phyloP scores from a whole-genome alignment of 106 monocot genomes.

The Agapanthus africanus region DNA sequence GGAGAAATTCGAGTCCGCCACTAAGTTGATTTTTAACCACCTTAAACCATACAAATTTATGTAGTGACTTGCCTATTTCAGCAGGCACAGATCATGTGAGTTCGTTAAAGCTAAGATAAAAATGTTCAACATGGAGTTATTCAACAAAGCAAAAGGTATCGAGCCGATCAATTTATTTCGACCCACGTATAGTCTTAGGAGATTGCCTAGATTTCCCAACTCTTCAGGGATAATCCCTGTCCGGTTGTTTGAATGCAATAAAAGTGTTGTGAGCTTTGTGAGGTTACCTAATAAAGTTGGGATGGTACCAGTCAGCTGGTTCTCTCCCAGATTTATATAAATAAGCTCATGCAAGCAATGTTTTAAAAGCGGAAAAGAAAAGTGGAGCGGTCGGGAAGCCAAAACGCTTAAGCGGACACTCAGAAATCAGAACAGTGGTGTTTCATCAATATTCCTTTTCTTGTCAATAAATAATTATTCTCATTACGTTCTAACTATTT shows the following conservation, averaged over 20 bases:
- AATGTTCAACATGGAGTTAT: background rate
- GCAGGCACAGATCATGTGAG: constrained; percentile 1
- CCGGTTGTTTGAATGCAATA: background rate
- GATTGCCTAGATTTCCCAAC: background rate
- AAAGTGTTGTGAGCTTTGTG: background rate
- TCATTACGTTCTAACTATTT: too few species aligned
- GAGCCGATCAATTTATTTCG: background rate
- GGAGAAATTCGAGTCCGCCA: constrained; percentile 2
- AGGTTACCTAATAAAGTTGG: constrained; percentile 1
- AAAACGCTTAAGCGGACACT: too few species aligned
- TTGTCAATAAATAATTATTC: too few species aligned
- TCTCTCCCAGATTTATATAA: background rate
- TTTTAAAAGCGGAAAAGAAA: too few species aligned
- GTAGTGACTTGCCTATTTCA: background rate
- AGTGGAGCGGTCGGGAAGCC: too few species aligned
- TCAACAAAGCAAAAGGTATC: background rate
- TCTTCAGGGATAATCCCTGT: background rate
- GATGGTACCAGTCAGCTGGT: constrained; percentile 4
- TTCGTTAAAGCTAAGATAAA: background rate
- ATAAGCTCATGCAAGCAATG: background rate
- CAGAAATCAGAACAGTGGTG: too few species aligned
- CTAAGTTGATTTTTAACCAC: background rate
- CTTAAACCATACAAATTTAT: background rate
- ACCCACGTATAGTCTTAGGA: background rate
- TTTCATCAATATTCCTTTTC: too few species aligned